Evolutionary conservation across 2,329 filamentous ascomycete genomes (phyloP).

Genomic region (Phyllosticta paracitricarpa): DNA sequence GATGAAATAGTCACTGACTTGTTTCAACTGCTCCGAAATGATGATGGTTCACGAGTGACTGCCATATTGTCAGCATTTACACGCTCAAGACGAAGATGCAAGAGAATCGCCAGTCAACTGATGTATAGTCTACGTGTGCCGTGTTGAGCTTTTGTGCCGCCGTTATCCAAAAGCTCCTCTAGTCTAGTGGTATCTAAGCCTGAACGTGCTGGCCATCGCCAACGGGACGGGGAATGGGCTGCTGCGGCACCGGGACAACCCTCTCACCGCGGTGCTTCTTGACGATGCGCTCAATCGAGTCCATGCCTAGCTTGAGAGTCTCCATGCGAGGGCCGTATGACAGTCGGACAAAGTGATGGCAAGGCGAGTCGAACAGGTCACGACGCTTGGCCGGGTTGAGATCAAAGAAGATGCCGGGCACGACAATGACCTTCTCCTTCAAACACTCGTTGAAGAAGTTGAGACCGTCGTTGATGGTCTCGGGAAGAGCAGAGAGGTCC

Average conservation of each 20-base stretch:
- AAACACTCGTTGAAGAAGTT: slow-evolving; percentile 96
- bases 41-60: not conserved
- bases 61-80: not conserved
- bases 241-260: not conserved
- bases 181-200: not conserved
- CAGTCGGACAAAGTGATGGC: slow-evolving; percentile 50
- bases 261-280: slow-evolving; percentile 21
- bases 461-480: slow-evolving; percentile 79
- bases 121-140: not conserved
- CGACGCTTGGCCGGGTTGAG: slow-evolving; percentile 81
- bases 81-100: not conserved
- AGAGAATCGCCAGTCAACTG: not conserved
- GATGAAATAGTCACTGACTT: not conserved
- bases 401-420: slow-evolving; percentile 97
- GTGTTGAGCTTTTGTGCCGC: not conserved
- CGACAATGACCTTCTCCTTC: slow-evolving; percentile 89
- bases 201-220: not conserved
- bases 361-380: slow-evolving; percentile 88
- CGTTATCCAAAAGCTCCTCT: not conserved
- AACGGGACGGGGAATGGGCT: not conserved
- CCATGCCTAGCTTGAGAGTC: slow-evolving; percentile 29
- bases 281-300: slow-evolving; percentile 30
- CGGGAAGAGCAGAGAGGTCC: slow-evolving; percentile 55
- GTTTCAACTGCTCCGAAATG: not conserved
- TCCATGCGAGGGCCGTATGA: slow-evolving; percentile 34